These are phyloP conservation scores for Zymoseptoria pseudotritici DNA, from an alignment of 2,329 filamentous ascomycete genomes.

Conservation along the genomic window DNA sequence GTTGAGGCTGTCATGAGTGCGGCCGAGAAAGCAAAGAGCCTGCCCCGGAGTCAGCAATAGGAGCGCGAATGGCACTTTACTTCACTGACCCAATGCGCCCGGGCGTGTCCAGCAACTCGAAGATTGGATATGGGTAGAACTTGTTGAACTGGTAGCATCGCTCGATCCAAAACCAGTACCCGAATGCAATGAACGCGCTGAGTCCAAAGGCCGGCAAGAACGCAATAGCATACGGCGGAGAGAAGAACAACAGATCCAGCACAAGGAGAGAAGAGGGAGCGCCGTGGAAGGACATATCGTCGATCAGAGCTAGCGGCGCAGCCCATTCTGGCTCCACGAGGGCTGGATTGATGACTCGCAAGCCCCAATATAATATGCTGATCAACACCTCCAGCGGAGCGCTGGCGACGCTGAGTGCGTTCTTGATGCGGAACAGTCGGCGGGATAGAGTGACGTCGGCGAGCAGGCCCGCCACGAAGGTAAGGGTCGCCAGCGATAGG, in stretches of 20 bases:
- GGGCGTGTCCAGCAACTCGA: constrained; percentile 57
- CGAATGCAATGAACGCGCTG: constrained; percentile 53
- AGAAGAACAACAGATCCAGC: constrained; percentile 60
- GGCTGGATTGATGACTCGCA: constrained; percentile 48
- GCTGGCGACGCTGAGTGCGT: constrained; percentile 56
- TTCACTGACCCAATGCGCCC: constrained; percentile 50
- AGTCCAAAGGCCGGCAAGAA: constrained; percentile 52
- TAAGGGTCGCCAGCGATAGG: constrained; percentile 52
- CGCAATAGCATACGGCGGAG: constrained; percentile 63
- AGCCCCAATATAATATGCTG: constrained; percentile 64
- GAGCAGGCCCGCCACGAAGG: constrained; percentile 54
- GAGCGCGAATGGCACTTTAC: not conserved
- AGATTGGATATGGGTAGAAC: constrained; percentile 80
- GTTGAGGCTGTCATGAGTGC: constrained; percentile 65
- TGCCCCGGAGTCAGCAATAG: constrained; percentile 31
- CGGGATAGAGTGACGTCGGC: constrained; percentile 56
- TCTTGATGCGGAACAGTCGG: constrained; percentile 59
- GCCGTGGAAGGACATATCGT: constrained; percentile 60
- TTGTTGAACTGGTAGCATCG: constrained; percentile 62
- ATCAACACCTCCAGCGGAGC: constrained; percentile 66
- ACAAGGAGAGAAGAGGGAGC: constrained; percentile 58
- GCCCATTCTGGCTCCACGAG: constrained; percentile 45
- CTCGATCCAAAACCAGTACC: constrained; percentile 73
- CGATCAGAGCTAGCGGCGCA: constrained; percentile 37
- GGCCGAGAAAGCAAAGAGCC: constrained; percentile 43